Evolutionary conservation across 805 yeast genomes (phyloP), one percentile per base, ranked within the genome.

Genomic region (Wickerhamiella domercqiae): DNA sequence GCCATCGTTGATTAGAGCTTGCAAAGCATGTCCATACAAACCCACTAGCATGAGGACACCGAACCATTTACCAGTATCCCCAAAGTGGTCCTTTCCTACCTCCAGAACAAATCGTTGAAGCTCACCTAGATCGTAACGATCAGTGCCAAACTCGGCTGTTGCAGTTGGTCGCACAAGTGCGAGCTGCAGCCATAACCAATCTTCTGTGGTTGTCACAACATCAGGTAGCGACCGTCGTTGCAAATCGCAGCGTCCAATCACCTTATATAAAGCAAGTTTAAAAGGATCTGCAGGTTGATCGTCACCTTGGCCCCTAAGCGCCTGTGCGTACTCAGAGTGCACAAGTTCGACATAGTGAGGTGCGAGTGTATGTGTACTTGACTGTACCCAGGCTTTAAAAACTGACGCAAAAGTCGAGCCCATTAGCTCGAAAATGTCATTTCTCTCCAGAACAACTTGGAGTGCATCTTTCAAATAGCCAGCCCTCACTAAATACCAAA

Each of bases 111-210:
- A 68, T 37, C 70, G 67, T 56, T 83, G 95, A 47, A 90, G 68
- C 50, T 83, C 93, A 21, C 53, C 58, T 40, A 90, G 63, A 1
- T 76, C 68, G 55, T 83, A 87, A 43, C 70, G 67, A 48, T 82
- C 94, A 25, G 78, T 70, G 35, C 65, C 41, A 5, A 40, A 29
- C 5, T 43, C 71, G 21, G 62, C 65, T n/a, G 19, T 16, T 9
- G 18, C 14, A 14, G 58, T 65, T 14, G 57, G 59, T 39, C 75
- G 71, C 13, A 80, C 72, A 21, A 87, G 65, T 57, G 74, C 68
- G 39, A 90, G 66, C 57, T 90, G 96, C 53, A 80, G 72, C 98
- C 98, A 87, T 35, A 87, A 57, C 97, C 97, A 87, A 60, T 87
- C 97, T 57, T 87, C 97, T 34, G 86, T 71, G 41, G 93, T 80